These are phyloP conservation scores for Pseudogymnoascus sp. DNA, from an alignment of 2,329 filamentous ascomycete species.

Conservation along the genomic window DNA sequence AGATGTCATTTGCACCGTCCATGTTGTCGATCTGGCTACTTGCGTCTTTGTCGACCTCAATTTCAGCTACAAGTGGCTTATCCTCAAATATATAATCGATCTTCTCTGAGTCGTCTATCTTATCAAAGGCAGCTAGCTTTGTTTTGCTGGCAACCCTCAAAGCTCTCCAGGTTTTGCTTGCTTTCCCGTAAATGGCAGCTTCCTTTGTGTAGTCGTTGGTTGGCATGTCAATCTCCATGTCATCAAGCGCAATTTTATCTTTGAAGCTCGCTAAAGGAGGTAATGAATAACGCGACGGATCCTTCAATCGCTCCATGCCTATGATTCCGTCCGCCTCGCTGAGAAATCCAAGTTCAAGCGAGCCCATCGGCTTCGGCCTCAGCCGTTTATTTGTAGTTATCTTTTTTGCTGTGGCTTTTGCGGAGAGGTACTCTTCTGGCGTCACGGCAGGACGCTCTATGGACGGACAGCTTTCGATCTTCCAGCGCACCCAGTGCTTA, in stretches of 20 bases:
- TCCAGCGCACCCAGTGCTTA: constrained; percentile 99
- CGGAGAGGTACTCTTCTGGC: constrained; percentile 58
- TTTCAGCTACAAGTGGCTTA: neutral
- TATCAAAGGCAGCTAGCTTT: constrained; percentile 73
- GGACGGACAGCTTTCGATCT: constrained; percentile 82
- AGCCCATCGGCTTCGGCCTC: constrained; percentile 59
- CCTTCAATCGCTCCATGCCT: constrained; percentile 62
- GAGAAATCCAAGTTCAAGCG: constrained; percentile 71
- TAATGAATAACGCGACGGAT: constrained; percentile 53
- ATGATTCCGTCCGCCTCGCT: constrained; percentile 53
- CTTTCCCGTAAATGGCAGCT: constrained; percentile 59
- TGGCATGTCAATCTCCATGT: constrained; percentile 81
- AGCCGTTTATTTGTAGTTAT: constrained; percentile 64
- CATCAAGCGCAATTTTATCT: constrained; percentile 65
- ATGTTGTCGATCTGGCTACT: neutral
- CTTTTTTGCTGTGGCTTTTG: constrained; percentile 57
- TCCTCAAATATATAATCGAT: constrained; percentile 50
- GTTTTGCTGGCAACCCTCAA: constrained; percentile 69
- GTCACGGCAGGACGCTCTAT: constrained; percentile 71
- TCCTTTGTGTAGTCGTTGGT: constrained; percentile 51
- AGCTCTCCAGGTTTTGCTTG: constrained; percentile 85
- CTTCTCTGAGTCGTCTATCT: constrained; percentile 75
- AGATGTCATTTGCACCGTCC: constrained; percentile 12
- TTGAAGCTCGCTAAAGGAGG: constrained; percentile 65
- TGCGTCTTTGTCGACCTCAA: neutral